Evolutionary conservation across 2,329 filamentous ascomycete genomes (phyloP).

Genomic region (Phyllosticta ampelicida): DNA sequence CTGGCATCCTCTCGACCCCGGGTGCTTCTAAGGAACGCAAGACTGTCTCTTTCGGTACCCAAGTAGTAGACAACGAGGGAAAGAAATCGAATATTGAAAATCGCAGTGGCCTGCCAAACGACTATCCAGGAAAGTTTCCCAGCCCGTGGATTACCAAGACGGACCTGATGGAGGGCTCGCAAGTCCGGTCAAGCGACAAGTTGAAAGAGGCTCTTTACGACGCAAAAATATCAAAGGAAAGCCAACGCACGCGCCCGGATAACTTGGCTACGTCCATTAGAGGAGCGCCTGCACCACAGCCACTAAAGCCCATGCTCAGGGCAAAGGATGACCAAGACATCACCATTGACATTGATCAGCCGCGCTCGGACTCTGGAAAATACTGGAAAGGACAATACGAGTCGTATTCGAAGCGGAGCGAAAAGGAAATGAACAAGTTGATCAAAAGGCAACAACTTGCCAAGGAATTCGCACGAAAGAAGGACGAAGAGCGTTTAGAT

Average conservation of each 20-base stretch:
- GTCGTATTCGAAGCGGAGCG: constrained; percentile 60
- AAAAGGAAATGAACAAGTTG: constrained; percentile 64
- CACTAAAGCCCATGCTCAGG: not conserved
- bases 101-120: constrained; percentile 37
- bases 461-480: constrained; percentile 67
- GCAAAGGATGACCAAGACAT: constrained; percentile 46
- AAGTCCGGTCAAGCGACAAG: constrained; percentile 26
- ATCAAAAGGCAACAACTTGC: constrained; percentile 70
- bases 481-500: constrained; percentile 60
- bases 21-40: constrained; percentile 49
- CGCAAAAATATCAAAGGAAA: constrained; percentile 14
- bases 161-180: constrained; percentile 16
- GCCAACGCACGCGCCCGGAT: not conserved
- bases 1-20: constrained; percentile 51
- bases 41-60: constrained; percentile 49
- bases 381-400: constrained; percentile 76
- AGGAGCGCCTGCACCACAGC: not conserved
- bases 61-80: constrained; percentile 45
- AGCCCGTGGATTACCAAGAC: constrained; percentile 40
- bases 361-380: constrained; percentile 61
- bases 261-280: not conserved
- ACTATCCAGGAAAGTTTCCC: constrained; percentile 39
- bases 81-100: constrained; percentile 35
- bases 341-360: constrained; percentile 61
- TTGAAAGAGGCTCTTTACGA: constrained; percentile 35